Base-by-base conservation (phyloP, 768 basidiomycete genomes). In the Russula sp. region DNA sequence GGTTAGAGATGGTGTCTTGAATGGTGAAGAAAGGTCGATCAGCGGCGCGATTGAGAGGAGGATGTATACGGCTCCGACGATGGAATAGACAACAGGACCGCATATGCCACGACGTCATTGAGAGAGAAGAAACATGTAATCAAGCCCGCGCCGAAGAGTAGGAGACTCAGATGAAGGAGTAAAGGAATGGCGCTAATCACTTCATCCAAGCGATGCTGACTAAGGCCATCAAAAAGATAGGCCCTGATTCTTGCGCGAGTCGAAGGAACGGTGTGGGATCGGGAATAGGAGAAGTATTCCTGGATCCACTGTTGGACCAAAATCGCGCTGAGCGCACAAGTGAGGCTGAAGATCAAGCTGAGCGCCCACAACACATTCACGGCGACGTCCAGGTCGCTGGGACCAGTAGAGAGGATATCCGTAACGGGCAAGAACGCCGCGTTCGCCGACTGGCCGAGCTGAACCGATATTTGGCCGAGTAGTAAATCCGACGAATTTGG, bases 141-240 rank as follows among this genome's bases (percentile, higher is more conserved):
- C 42, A 68, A 30, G 11, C 67, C 67, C 3, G 61, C 61, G 16
- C 67, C 53, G 22, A 68, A 68, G 14, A 68, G 61, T 14, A 63
- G 32, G 36, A 68, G 36, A 9, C 66, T 42, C n/a, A 67, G 54
- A 20, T 67, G 67, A 9, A 68, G 66, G 26, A 68, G 57, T 3
- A 61, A 14, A 4, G 66, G 66, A 3, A 68, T 59, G 4, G 53
- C 46, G 2, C 26, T 32, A 16, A 64, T 32, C 22, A 64, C 53
- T 38, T 64, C 53, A 22, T 50, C 53, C 28, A 64, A 20, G 49
- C 20, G 58, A 53, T 62, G 48, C 18, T 22, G 30, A 26, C 44
- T 48, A 5, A 59, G 44, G 20, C 67, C 66, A 28, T 58, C 28
- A 53, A 58, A 62, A 1, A 68, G 55, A 62, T 67, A 60, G 4